A percentile compares a stretch with the other conserved stretches of the same genome.
These are phyloP conservation scores for Colletotrichum chlorophyti DNA, from an alignment of 2,329 filamentous ascomycete species.

Conservation along the genomic window DNA sequence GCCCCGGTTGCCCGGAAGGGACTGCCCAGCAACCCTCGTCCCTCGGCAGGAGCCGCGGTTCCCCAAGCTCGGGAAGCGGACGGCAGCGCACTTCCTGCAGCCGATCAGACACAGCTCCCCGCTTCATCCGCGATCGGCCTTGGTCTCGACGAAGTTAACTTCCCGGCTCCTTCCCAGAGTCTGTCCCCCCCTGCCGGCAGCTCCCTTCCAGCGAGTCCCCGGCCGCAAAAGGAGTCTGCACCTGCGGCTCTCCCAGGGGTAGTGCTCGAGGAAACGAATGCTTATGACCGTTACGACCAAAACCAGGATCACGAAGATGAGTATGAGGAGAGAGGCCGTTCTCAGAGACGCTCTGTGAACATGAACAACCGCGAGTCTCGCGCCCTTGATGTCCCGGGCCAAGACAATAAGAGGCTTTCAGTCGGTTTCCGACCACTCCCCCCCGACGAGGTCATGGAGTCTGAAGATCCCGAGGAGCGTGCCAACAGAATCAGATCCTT, in stretches of 20 bases:
- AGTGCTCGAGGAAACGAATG: slow-evolving; percentile 29
- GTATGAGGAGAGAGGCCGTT: slow-evolving; percentile 44
- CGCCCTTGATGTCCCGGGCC: slow-evolving; percentile 60
- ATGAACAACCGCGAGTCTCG: slow-evolving; percentile 37
- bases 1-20: slow-evolving; percentile 40
- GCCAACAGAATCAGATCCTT: slow-evolving; percentile 98
- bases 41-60: slow-evolving; percentile 17
- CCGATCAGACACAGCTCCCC: slow-evolving; percentile 15
- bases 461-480: slow-evolving; percentile 90
- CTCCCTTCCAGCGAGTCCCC: slow-evolving; percentile 36
- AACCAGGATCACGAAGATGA: slow-evolving; percentile 32
- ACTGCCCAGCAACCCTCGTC: slow-evolving; percentile 24
- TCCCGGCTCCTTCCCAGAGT: slow-evolving; percentile 25
- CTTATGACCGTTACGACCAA: slow-evolving; percentile 32
- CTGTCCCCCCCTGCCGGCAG: slow-evolving; percentile 36
- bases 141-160: slow-evolving; percentile 27
- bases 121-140: slow-evolving; percentile 26
- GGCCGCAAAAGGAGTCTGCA: slow-evolving; percentile 44
- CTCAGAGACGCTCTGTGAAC: slow-evolving; percentile 36
- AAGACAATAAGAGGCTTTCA: slow-evolving; percentile 66
- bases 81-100: slow-evolving; percentile 22
- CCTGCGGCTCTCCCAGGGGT: slow-evolving; percentile 40
- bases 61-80: slow-evolving; percentile 15
- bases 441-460: slow-evolving; percentile 77
- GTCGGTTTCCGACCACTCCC: slow-evolving; percentile 85